phyloP scores from a whole-genome alignment of 1,284 basidiomycete species.

The Thecaphora thlaspeos region DNA sequence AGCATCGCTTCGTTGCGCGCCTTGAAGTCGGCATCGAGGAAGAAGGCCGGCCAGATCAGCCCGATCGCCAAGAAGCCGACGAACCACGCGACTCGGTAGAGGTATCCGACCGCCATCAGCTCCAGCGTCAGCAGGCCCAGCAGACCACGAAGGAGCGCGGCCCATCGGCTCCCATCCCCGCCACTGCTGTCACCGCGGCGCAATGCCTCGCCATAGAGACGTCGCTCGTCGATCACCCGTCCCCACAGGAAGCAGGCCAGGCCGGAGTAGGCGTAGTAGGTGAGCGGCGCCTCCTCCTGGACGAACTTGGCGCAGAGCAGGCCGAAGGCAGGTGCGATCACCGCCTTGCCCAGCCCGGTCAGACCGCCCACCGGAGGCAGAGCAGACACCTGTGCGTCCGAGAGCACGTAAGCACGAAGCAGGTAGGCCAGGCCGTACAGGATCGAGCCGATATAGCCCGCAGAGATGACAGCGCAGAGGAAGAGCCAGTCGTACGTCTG shows the following conservation, averaged over 20 bases:
- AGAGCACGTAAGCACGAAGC: conserved; percentile 37
- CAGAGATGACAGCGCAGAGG: conserved; percentile 69
- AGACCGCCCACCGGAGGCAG: background rate
- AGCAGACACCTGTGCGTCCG: conserved; percentile 2
- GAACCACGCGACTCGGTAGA: conserved; percentile 70
- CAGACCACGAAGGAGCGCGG: background rate
- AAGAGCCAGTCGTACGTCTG: conserved; percentile 80
- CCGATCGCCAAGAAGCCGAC: conserved; percentile 69
- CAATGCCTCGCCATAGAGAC: conserved; percentile 16
- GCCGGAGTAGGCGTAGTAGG: conserved; percentile 73
- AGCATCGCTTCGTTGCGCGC: conserved; percentile 53
- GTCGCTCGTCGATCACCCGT: conserved; percentile 31
- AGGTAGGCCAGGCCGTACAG: conserved; percentile 51
- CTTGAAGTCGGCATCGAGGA: conserved; percentile 30
- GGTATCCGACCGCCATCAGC: conserved; percentile 69
- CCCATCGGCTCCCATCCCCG: background rate
- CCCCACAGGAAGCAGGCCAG: conserved; percentile 74
- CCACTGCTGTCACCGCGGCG: conserved; percentile 1
- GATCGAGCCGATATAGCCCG: conserved; percentile 77
- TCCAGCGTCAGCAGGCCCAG: conserved; percentile 56
- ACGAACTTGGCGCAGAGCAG: conserved; percentile 62
- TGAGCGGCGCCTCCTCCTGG: conserved; percentile 68
- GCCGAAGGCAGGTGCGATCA: conserved; percentile 18
- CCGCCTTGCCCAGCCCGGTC: conserved; percentile 6
- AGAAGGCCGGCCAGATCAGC: conserved; percentile 63